These are phyloP conservation scores for Irpex sp. DNA, from an alignment of 1,284 basidiomycete genomes.

Conservation along the genomic window DNA sequence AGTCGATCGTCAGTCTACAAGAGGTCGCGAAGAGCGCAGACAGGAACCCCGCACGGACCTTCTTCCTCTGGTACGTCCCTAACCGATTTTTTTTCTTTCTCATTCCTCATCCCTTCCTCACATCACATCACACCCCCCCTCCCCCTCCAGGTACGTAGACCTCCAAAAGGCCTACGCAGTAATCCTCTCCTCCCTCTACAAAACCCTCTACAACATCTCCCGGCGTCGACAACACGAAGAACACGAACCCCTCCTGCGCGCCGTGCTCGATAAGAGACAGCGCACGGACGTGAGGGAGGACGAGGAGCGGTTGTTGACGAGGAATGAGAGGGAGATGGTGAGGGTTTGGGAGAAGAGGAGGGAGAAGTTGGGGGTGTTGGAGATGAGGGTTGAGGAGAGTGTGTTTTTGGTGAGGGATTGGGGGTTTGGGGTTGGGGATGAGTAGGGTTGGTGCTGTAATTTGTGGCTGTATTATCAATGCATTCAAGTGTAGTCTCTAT, in stretches of 20 bases:
- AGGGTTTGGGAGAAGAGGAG: slow-evolving; percentile 63
- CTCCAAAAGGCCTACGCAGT: slow-evolving; percentile 74
- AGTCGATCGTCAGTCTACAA: slow-evolving; percentile 82
- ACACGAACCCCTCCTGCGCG: slow-evolving; percentile 56
- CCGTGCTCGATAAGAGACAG: slow-evolving; percentile 74
- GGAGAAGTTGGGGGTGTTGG: slow-evolving; percentile 67
- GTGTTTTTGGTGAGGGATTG: slow-evolving; percentile 84
- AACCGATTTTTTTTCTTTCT: too few relatives aligned
- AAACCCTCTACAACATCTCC: slow-evolving; percentile 81
- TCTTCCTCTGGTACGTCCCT: slow-evolving; percentile 80
- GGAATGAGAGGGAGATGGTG: slow-evolving; percentile 65
- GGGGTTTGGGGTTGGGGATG: slow-evolving; percentile 21
- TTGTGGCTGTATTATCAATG: too few relatives aligned
- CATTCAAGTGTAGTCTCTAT: too few relatives aligned
- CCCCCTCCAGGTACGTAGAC: slow-evolving; percentile 68
- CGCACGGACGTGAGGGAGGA: slow-evolving; percentile 77
- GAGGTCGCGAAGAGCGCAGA: slow-evolving; percentile 87
- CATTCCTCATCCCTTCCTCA: too few relatives aligned
- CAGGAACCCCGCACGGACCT: slow-evolving; percentile 78
- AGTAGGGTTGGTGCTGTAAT: slow-evolving; percentile 6
- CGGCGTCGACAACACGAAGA: slow-evolving; percentile 67
- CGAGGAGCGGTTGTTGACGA: slow-evolving; percentile 53
- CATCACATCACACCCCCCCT: too few relatives aligned
- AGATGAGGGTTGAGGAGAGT: slow-evolving; percentile 78
- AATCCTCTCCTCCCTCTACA: slow-evolving; percentile 75